Conservation (phyloP, 129 eudicot genomes). For the Kitagawia praeruptora region DNA sequence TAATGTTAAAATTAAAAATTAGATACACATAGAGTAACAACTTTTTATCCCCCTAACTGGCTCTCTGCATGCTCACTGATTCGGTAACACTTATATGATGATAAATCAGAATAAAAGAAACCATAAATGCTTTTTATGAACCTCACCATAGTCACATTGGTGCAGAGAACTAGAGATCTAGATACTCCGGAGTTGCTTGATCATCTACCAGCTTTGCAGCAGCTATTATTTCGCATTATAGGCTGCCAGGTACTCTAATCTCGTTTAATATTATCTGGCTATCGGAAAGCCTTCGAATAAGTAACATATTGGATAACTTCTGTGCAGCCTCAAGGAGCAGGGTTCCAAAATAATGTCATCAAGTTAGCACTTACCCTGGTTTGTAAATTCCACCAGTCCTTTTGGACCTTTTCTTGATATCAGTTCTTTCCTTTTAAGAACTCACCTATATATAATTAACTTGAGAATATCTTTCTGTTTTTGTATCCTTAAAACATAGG, state of each 20-base stretch:
- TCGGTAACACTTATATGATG: neutral
- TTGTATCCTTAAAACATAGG: slow-evolving; percentile 22
- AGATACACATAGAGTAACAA: too few relatives aligned
- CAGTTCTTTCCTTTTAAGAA: neutral
- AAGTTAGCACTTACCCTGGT: slow-evolving; percentile 77
- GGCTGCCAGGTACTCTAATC: slow-evolving; percentile 63
- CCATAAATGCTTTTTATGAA: neutral
- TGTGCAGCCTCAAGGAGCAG: slow-evolving; percentile 91
- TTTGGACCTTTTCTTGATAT: neutral
- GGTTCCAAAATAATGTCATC: slow-evolving; percentile 53
- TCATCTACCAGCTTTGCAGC: slow-evolving; percentile 76
- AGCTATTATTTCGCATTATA: slow-evolving; percentile 56
- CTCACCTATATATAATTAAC: neutral
- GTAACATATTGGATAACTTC: neutral
- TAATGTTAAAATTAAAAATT: too few relatives aligned
- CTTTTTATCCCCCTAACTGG: neutral
- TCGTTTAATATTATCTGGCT: neutral
- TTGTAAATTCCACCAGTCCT: slow-evolving; percentile 11
- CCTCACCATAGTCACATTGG: slow-evolving; percentile 6
- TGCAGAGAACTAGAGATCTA: slow-evolving; percentile 53
- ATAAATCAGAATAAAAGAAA: neutral
- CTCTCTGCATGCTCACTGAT: neutral
- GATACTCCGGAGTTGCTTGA: slow-evolving; percentile 67
- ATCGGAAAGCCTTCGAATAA: neutral
- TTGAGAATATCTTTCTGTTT: neutral